A percentile compares a stretch with the other conserved stretches of the same genome.
Evolutionary conservation across 768 basidiomycete species (phyloP).

Genomic region (Xerocomus brunneocitrinus): DNA sequence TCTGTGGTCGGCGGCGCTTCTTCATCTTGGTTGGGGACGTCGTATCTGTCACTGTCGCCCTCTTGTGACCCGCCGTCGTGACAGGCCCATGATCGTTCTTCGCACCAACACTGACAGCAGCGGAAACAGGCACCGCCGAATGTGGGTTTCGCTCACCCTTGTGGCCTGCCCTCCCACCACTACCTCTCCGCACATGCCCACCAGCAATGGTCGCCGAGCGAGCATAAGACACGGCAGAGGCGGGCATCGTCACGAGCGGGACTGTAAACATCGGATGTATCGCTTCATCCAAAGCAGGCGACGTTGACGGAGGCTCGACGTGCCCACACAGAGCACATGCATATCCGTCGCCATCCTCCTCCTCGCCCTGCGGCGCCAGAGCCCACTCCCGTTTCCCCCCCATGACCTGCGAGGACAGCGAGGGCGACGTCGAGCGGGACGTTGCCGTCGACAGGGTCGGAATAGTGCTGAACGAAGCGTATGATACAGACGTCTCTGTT

Average conservation of each 20-base stretch:
- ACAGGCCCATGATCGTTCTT: neutral
- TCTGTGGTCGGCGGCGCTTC: constrained; percentile 22
- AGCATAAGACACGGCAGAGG: neutral
- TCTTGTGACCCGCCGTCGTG: neutral
- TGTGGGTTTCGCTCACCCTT: neutral
- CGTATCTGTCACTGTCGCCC: neutral
- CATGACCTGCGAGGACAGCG: neutral
- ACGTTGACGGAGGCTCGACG: neutral
- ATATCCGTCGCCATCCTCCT: neutral
- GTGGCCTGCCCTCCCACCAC: neutral
- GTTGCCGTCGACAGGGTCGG: constrained; percentile 11
- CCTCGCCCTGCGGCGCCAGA: neutral
- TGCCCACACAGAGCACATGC: constrained; percentile 22
- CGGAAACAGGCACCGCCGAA: neutral
- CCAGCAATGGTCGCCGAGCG: neutral
- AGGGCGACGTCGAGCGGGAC: constrained; percentile 17
- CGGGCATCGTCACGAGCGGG: constrained; percentile 24
- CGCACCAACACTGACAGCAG: neutral
- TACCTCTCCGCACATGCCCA: neutral
- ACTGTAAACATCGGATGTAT: constrained; percentile 30
- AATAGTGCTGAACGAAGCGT: constrained; percentile 19
- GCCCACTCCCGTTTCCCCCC: neutral
- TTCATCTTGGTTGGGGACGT: constrained; percentile 3
- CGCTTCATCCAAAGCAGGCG: neutral
- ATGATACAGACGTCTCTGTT: constrained; percentile 20